Percentiles rank a stretch among this genome's conserved stretches.
Conservation (phyloP, 2,329 filamentous ascomycete genomes). For the Cordyceps cicadae region DNA sequence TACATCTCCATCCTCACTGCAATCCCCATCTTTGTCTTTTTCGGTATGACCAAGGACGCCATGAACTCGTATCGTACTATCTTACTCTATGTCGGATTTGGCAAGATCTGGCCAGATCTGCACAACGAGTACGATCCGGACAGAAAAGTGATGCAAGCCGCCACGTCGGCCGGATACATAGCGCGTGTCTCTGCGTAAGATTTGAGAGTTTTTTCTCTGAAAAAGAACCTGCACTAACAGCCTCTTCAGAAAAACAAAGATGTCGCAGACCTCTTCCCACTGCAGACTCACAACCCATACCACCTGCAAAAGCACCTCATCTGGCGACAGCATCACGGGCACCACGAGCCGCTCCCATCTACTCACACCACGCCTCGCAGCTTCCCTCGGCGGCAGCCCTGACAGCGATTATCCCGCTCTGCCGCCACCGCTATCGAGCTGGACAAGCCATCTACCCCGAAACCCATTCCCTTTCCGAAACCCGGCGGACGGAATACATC, state of each 20-base stretch:
- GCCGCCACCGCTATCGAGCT: neutral
- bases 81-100: conserved; percentile 34
- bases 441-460: neutral
- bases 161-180: neutral
- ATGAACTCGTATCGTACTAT: conserved; percentile 38
- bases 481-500: neutral
- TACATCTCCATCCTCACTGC: conserved; percentile 42
- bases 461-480: conserved; percentile 7
- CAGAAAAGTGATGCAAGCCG: conserved; percentile 10
- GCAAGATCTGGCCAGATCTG: conserved; percentile 34
- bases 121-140: conserved; percentile 32
- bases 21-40: conserved; percentile 43
- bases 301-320: conserved; percentile 1
- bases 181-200: neutral
- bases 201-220: neutral
- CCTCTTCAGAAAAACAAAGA: neutral
- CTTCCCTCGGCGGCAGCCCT: neutral
- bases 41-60: conserved; percentile 47
- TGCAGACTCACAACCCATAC: neutral
- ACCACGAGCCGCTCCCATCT: neutral
- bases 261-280: neutral
- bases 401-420: neutral
- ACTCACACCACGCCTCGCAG: neutral
- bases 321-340: neutral
- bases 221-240: neutral